Percentiles rank a stretch among this genome's conserved stretches.
Conservation (phyloP, 768 basidiomycete genomes). For the Gloeophyllum trabeum region DNA sequence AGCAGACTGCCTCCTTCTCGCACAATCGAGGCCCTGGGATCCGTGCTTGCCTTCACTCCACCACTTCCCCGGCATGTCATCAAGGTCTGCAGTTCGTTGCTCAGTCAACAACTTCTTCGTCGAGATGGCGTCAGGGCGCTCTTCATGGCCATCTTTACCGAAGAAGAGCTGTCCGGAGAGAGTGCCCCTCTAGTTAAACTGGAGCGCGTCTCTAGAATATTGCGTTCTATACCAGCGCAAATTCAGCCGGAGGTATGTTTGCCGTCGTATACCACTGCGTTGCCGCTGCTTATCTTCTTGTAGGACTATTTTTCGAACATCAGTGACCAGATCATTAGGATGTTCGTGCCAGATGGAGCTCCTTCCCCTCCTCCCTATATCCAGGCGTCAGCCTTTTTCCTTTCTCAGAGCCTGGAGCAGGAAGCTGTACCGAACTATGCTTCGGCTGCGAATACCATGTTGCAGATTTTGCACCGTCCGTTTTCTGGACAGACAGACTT, state of each 20-base stretch:
- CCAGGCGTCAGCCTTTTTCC: constrained; percentile 54
- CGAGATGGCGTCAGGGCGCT: constrained; percentile 63
- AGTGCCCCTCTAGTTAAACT: constrained; percentile 57
- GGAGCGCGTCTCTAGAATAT: constrained; percentile 55
- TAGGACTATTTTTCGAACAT: constrained; percentile 55
- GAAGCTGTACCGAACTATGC: constrained; percentile 14
- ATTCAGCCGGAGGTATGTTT: constrained; percentile 38
- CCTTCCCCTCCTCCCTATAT: constrained; percentile 31
- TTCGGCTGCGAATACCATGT: constrained; percentile 22
- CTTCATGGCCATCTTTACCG: constrained; percentile 58
- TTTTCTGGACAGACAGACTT: constrained; percentile 19
- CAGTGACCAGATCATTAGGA: constrained; percentile 39
- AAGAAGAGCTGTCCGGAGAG: constrained; percentile 35
- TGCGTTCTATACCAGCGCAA: constrained; percentile 50
- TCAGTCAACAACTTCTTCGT: constrained; percentile 62
- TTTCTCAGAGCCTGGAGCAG: too few relatives aligned
- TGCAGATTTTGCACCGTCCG: constrained; percentile 42
- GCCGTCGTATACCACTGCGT: too few relatives aligned
- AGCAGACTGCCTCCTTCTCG: constrained; percentile 59
- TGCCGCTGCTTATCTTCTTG: too few relatives aligned
- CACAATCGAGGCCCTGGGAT: constrained; percentile 52
- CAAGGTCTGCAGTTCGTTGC: constrained; percentile 47
- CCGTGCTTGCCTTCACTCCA: constrained; percentile 34
- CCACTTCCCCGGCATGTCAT: constrained; percentile 38
- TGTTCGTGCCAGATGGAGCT: constrained; percentile 28